Base-by-base conservation (phyloP, 495 filamentous ascomycete species). In the Aspergillus mulundensis region DNA sequence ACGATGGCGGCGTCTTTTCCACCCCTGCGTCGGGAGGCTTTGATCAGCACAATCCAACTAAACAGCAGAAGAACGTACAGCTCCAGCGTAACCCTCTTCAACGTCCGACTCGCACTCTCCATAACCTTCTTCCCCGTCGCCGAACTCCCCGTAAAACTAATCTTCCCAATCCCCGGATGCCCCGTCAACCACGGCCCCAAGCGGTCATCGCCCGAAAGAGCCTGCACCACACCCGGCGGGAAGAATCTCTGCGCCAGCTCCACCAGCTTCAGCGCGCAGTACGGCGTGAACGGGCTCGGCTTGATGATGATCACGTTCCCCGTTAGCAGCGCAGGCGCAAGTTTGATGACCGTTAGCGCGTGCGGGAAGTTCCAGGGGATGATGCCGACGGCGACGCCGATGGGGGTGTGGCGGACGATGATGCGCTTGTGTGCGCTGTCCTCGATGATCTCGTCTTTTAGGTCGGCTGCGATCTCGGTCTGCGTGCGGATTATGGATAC, bases 251-350 rank as follows among this genome's bases (percentile, higher is more conserved):
- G 81, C 38, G 83, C 85, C 11, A 96, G 77, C 63, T 95, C 87
- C 28, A 86, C 90, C 18, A 96, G 74, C 64, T 90, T 92, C 83
- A 94, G 91, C 38, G 84, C 85, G 20, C 89, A 90, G 18, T 93
- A 89, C 7, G 92, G 92, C 50, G 95, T 91, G 53, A 90, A 84
- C 71, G 96, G 92, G 0, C 92, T 95, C 5, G 91, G 87, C 76
- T 97, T 97, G 59, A 96, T 74, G 63, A 97, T 86, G 50, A 96
- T 70, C 2, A 70, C 73, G 63, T 84, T 84, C 0, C 84, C 84
- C 0, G 80, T 74, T 0, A 76, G 77, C 3, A 85, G 62, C 0
- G 81, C 79, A 0, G 81, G 78, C 8, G 76, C 81, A 11, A 83
- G 56, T 55, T 84, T 84, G 10, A 30, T 38, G 7, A 15, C 25